Evolutionary conservation across 2,329 filamentous ascomycete genomes (phyloP), one percentile per base, ranked within the genome.

Genomic region (Thelonectria olida): DNA sequence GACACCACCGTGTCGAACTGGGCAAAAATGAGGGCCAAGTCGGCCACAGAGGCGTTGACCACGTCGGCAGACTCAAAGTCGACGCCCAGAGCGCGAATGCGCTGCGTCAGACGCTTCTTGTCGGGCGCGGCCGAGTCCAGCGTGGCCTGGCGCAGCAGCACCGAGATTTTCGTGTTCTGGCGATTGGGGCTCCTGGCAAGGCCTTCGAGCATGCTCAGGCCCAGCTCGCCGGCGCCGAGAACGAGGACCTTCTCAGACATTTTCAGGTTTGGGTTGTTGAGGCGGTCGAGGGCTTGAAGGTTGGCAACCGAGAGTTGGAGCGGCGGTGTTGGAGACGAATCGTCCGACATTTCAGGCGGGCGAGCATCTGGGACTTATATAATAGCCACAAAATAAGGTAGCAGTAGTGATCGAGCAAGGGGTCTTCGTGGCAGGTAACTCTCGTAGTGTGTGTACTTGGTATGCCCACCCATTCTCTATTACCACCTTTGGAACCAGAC

Each of bases 171-270:
- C 2, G 60, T 72, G n/a, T 73, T 73, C 7, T 67, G 27, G 20
- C 76, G 76, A 36, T 75, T 69, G 0, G 83, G 79, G 64, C 89
- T 84, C 0, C 65, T 49, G 13, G 78, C 71, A 7, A 91, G 80
- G 10, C 81, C 78, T 28, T 80, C 72, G 15, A 90, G 76, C 58
- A 91, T 78, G 15, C 84, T 80, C 5, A 79, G 76, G 49, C 88
- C 89, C 13, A 91, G 83, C 76, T 91, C 88, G 59, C 88, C 89
- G n/a, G 86, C 85, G 53, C 89, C 88, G 59, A 92, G 76, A 51
- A 91, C 79, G 50, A 91, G 85, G 58, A 90, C 59, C 53, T 60
- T 75, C 12, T 70, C 59, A 17, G 65, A 54, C 73, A 74, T 75
- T 34, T 38, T 60, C 7, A 48, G 54, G 9, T 56, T 58, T 15